These are phyloP conservation scores for Acanthamoeba quina DNA, from an alignment of 208 protist genomes.

Conservation along the genomic window DNA sequence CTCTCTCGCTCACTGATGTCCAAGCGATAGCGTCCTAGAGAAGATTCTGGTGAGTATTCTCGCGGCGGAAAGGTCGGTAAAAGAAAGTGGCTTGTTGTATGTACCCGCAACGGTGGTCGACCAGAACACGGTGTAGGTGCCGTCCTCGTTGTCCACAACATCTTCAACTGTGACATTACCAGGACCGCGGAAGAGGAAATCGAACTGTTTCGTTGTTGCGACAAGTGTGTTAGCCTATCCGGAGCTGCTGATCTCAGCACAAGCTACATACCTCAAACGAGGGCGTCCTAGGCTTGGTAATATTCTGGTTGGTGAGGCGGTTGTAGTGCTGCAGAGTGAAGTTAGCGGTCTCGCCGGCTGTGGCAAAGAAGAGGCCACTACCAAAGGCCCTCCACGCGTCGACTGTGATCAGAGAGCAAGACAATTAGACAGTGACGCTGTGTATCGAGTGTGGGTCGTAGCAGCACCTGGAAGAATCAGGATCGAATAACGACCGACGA, in stretches of 20 bases:
- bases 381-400: constrained; percentile 38
- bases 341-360: constrained; percentile 26
- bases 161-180: background rate
- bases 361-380: background rate
- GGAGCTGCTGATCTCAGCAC: background rate
- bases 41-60: background rate
- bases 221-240: background rate
- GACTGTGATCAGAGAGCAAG: background rate
- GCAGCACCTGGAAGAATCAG: constrained; percentile 37
- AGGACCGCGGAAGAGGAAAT: constrained; percentile 67
- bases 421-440: background rate
- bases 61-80: background rate
- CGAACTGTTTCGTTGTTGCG: constrained; percentile 13
- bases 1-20: constrained; percentile 53
- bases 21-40: constrained; percentile 26
- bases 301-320: constrained; percentile 48
- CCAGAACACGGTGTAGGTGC: constrained; percentile 56
- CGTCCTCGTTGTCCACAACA: constrained; percentile 54
- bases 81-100: background rate
- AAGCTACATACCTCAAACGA: constrained; percentile 28
- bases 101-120: constrained; percentile 15
- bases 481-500: background rate
- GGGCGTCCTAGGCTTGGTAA: constrained; percentile 19
- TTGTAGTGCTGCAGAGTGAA: constrained; percentile 68
- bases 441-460: background rate